Evolutionary conservation across 768 basidiomycete species (phyloP), one percentile per base, ranked within the genome.

Genomic region (Myochromella boudieri): DNA sequence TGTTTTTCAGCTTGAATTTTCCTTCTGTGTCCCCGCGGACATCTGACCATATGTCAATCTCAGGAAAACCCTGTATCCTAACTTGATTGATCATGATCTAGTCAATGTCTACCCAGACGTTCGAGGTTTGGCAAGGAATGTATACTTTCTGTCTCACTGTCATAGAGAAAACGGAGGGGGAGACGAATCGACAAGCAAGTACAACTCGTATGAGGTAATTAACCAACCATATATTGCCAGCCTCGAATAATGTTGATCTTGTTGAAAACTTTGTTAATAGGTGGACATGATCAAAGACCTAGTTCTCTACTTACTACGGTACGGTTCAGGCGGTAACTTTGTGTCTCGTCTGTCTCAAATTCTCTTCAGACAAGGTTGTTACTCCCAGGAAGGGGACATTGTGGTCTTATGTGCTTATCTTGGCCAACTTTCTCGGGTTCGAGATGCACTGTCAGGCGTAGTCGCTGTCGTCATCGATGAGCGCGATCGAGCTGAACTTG

Each of bases 401-500:
- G 75, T 72, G 4, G 74, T 77, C 8, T 49, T 76, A 6, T 75
- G 73, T 54, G 74, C 71, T 5, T 75, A 76, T 53, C 70, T 75
- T 20, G 75, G 74, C 2, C 75, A 75, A 53, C 62, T 75, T 6
- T 65, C 69, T 18, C 64, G 64, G 37, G 66, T 74, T 33, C 62
- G 73, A 20, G 67, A 70, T 50, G 71, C 66, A 1, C 60, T 76
- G 21, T 52, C 52, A 2, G 52, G 57, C 31, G 71, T 78, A 45
- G 74, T 91, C 22, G 75, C 82, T 0, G 76, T 87, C 3, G 66
- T 82, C 17, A 77, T 90, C 25, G 86, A 89, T 44, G 86, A 87
- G 39, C 70, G 80, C 11, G 87, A 90, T 53, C 73, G 82, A 56
- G 75, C 71, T 2, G 74, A 74, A n/a, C 71, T 90, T 1, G 78